Evolutionary conservation across 768 basidiomycete species (phyloP).

Genomic region (Hypholoma fasciculare): DNA sequence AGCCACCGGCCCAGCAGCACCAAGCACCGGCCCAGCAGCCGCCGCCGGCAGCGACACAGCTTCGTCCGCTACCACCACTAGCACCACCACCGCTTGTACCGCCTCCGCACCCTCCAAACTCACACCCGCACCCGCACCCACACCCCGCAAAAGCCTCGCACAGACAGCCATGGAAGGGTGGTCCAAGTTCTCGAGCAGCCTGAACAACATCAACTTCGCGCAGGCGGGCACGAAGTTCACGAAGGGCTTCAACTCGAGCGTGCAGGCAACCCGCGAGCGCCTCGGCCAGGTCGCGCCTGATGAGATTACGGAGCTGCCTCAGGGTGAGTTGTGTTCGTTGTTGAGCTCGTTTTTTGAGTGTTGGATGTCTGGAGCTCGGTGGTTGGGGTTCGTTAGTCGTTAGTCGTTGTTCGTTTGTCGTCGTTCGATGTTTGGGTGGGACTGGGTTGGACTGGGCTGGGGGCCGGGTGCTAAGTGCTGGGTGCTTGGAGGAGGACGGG

Average conservation of each 20-base stretch:
- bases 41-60: background rate
- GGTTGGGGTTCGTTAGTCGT: background rate
- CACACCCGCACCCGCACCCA: slow-evolving; percentile 1
- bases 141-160: slow-evolving; percentile 6
- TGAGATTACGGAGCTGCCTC: slow-evolving; percentile 93
- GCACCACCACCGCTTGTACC: background rate
- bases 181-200: slow-evolving; percentile 65
- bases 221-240: slow-evolving; percentile 75
- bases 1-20: background rate
- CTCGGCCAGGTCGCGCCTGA: slow-evolving; percentile 87
- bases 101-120: background rate
- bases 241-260: slow-evolving; percentile 78
- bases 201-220: slow-evolving; percentile 67
- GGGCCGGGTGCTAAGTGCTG: too few relatives aligned
- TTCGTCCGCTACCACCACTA: background rate
- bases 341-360: background rate
- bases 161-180: slow-evolving; percentile 55
- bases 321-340: slow-evolving; percentile 48
- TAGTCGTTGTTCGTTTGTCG: too few relatives aligned
- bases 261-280: slow-evolving; percentile 86
- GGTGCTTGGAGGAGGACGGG: too few relatives aligned
- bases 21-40: background rate
- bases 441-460: too few relatives aligned
- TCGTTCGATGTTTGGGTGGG: too few relatives aligned
- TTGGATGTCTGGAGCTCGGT: background rate